Evolutionary conservation across 805 yeast species (phyloP).

Genomic region (Torulaspora franciscae): DNA sequence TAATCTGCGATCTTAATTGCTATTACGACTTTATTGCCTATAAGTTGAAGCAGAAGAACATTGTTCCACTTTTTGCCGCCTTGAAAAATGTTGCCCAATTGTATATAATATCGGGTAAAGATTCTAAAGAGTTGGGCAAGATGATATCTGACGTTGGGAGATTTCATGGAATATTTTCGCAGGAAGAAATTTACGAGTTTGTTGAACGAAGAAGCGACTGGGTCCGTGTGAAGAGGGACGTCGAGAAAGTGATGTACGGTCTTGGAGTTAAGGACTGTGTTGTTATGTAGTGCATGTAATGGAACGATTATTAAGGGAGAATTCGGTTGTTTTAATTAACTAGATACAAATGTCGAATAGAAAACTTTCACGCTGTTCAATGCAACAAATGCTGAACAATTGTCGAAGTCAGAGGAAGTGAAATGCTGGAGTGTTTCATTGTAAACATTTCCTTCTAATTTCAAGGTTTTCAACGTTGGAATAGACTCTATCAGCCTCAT

Average conservation of each 20-base stretch:
- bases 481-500: constrained; percentile 33
- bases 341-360: constrained; percentile 33
- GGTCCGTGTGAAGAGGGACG: constrained; percentile 67
- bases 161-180: constrained; percentile 83
- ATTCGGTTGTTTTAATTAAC: neutral
- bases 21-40: constrained; percentile 67
- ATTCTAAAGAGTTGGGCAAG: constrained; percentile 78
- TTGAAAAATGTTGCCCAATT: constrained; percentile 81
- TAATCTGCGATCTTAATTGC: constrained; percentile 76
- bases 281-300: constrained; percentile 39
- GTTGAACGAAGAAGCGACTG: constrained; percentile 87
- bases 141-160: constrained; percentile 77
- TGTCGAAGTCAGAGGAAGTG: constrained; percentile 28
- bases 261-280: constrained; percentile 74
- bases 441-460: constrained; percentile 34
- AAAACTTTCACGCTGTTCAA: constrained; percentile 34
- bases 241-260: constrained; percentile 94
- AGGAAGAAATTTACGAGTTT: constrained; percentile 92
- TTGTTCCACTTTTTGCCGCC: constrained; percentile 72
- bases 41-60: constrained; percentile 55
- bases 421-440: constrained; percentile 34
- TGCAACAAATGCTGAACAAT: constrained; percentile 27
- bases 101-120: constrained; percentile 58
- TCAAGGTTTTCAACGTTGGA: constrained; percentile 30
- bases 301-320: neutral